Conservation (phyloP, 1,139 yeast species). For the Yamadazyma sp. region DNA sequence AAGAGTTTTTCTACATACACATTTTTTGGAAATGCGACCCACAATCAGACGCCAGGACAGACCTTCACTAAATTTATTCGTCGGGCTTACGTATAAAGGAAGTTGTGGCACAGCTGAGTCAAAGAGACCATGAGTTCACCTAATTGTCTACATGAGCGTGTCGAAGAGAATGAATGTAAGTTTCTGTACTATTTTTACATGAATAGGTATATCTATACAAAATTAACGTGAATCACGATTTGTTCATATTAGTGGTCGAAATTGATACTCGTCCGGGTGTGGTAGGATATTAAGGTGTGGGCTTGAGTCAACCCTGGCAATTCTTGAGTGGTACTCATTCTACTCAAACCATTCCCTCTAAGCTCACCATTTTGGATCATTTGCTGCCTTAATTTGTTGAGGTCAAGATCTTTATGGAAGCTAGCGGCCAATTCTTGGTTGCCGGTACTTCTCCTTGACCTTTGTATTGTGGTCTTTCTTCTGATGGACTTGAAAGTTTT, state of each 20-base stretch:
- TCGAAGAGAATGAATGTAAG: background rate
- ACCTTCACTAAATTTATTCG: no score
- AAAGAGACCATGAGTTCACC: no score
- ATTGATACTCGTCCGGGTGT: constrained; percentile 41
- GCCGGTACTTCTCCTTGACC: constrained; percentile 29
- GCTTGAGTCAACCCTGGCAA: constrained; percentile 54
- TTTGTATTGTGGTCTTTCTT: constrained; percentile 29
- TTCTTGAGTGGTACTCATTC: constrained; percentile 48
- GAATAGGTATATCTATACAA: background rate
- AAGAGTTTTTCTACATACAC: background rate
- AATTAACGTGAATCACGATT: background rate
- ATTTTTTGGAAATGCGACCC: background rate
- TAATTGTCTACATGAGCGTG: no score
- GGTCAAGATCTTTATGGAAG: constrained; percentile 35
- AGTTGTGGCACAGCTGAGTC: no score
- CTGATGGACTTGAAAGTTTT: constrained; percentile 39
- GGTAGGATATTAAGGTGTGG: constrained; percentile 47
- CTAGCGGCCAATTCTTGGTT: constrained; percentile 24
- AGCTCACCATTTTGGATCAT: constrained; percentile 45
- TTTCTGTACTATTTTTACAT: background rate
- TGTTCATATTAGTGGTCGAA: constrained; percentile 14
- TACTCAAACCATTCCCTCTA: constrained; percentile 35
- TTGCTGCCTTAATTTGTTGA: constrained; percentile 38
- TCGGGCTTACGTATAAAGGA: no score
- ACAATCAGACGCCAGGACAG: no score